These are phyloP conservation scores for Tricholoma flavovirens DNA, from an alignment of 768 basidiomycete species.

Conservation along the genomic window DNA sequence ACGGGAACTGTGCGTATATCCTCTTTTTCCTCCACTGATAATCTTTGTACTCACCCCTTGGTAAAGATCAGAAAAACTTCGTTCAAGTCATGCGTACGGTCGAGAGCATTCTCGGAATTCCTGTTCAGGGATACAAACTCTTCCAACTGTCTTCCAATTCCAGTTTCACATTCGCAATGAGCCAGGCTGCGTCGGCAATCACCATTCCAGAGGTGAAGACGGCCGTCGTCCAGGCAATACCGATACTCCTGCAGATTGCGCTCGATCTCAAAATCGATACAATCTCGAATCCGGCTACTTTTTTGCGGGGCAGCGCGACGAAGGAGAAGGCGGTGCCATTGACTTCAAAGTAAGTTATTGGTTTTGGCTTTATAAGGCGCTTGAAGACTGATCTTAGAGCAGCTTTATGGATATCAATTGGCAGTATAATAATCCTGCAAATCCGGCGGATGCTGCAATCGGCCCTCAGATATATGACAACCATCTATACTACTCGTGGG, in stretches of 20 bases:
- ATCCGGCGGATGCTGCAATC: slow-evolving; percentile 61
- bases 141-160: not conserved
- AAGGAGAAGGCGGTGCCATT: slow-evolving; percentile 14
- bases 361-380: slow-evolving; percentile 1
- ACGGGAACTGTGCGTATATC: slow-evolving; percentile 54
- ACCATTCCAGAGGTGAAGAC: not conserved
- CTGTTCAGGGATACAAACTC: slow-evolving; percentile 22
- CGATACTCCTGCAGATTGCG: not conserved
- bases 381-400: slow-evolving; percentile 3
- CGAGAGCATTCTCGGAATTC: slow-evolving; percentile 43
- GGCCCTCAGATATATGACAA: slow-evolving; percentile 77
- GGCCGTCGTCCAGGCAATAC: not conserved
- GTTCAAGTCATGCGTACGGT: slow-evolving; percentile 62
- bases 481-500: slow-evolving; percentile 72
- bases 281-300: not conserved
- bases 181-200: not conserved
- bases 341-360: slow-evolving; percentile 31
- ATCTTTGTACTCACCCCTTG: slow-evolving; percentile 1
- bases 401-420: slow-evolving; percentile 83
- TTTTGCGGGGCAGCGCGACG: not conserved
- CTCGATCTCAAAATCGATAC: not conserved
- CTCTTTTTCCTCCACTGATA: not conserved
- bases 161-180: not conserved
- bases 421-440: slow-evolving; percentile 65
- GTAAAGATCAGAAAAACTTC: slow-evolving; percentile 62